These are phyloP conservation scores for Solanum appendiculatum DNA, from an alignment of 257 asterid genomes.

Conservation along the genomic window DNA sequence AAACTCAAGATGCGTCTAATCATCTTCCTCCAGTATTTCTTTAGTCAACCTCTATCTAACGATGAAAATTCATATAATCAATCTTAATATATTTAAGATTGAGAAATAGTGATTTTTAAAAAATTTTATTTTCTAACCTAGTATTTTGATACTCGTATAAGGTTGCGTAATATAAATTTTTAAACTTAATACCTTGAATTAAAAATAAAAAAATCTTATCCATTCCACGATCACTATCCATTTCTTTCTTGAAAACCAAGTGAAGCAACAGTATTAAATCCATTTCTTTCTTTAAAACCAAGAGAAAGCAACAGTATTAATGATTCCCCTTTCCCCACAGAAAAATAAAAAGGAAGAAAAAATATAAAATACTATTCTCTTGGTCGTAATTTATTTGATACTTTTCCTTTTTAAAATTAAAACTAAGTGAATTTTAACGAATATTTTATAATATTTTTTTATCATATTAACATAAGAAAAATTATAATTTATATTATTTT, in stretches of 20 bases:
- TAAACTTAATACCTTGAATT: too few relatives aligned
- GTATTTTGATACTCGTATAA: too few relatives aligned
- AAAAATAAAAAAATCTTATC: too few relatives aligned
- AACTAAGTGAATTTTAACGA: neutral
- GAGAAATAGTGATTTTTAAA: too few relatives aligned
- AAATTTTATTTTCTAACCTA: too few relatives aligned
- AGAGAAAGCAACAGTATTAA: neutral
- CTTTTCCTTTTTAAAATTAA: neutral
- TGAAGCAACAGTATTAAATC: neutral
- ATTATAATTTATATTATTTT: neutral
- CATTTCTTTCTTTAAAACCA: neutral
- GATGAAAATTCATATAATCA: neutral
- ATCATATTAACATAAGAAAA: neutral
- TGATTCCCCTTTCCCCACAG: neutral
- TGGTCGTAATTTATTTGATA: neutral
- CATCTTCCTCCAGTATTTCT: too few relatives aligned
- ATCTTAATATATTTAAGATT: neutral
- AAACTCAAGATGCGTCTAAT: too few relatives aligned
- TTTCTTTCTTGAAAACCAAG: neutral
- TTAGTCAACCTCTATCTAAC: rapidly evolving
- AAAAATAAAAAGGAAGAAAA: neutral
- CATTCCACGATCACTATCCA: too few relatives aligned
- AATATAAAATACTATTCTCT: neutral
- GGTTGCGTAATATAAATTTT: too few relatives aligned
- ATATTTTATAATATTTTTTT: neutral